A percentile compares a stretch with the other conserved stretches of the same genome.
phyloP scores from a whole-genome alignment of 352 stramenopile genomes.

The Phytophthora citricola region DNA sequence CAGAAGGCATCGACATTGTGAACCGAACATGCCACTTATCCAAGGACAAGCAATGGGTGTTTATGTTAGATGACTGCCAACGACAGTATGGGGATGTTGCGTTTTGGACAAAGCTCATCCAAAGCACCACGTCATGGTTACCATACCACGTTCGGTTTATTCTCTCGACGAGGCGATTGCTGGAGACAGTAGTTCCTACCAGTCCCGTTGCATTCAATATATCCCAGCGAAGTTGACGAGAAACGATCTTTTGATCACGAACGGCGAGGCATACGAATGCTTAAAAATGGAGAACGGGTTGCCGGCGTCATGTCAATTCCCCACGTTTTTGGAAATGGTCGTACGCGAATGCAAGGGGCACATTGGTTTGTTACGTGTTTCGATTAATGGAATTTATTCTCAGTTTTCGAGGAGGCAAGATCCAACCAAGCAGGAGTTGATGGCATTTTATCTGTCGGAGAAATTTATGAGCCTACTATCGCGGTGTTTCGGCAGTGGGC shows the following conservation, averaged over 20 bases:
- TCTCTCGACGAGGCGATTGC: conserved; percentile 19
- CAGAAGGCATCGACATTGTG: too few species aligned
- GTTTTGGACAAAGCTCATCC: conserved; percentile 6
- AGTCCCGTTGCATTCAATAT: conserved; percentile 12
- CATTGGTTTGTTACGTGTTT: conserved; percentile 16
- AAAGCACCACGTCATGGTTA: conserved; percentile 6
- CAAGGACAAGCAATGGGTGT: not conserved
- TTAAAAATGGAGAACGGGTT: too few species aligned
- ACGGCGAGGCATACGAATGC: conserved; percentile 16
- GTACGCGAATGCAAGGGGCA: conserved; percentile 26
- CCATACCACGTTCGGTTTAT: conserved; percentile 7
- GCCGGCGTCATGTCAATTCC: not conserved
- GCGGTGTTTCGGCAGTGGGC: not conserved
- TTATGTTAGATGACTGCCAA: conserved; percentile 23
- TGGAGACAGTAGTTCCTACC: not conserved
- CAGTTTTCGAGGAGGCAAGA: not conserved
- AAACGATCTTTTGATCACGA: conserved; percentile 21
- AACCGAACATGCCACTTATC: too few species aligned
- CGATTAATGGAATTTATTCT: conserved; percentile 5
- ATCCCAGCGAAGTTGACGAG: conserved; percentile 16
- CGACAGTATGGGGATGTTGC: conserved; percentile 13
- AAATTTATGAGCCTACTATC: not conserved
- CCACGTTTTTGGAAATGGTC: conserved; percentile 15
- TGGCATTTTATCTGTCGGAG: conserved; percentile 11
- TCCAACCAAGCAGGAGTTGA: conserved; percentile 7